Evolutionary conservation across 129 eudicot genomes (phyloP), one percentile per base, ranked within the genome.

Genomic region (Glebionis coronaria): DNA sequence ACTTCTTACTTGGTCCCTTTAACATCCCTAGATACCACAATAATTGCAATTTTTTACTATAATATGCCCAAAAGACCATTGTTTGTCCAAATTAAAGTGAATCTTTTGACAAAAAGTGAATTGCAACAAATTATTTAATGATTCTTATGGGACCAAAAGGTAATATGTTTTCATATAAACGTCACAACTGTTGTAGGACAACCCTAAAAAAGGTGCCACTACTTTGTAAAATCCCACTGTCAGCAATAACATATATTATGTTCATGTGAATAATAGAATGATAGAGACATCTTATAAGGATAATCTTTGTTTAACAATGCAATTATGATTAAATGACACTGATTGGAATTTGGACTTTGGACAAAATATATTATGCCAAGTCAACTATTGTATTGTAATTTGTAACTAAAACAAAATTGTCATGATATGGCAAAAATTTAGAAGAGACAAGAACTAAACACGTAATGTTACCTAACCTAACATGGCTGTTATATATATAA

Each of bases 61-160:
- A 72, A 71, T 40, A 72, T 35, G 42, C 10, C 2, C 42, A 5
- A 8, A 9, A 31, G 40, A 31, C 40, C 40, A 5, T 31, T 6
- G 42, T 40, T 49, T 27, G 28, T 44, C 71, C 56, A 63, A 63
- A 63, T 63, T 73, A 54, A 69, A 53, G 77, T 27, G 31, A 54
- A 46, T 16, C 56, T 59, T 31, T 51, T 18, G 62, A 35, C 25
- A 72, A 28, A 73, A 65, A 59, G 58, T 29, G 57, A 20, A 65
- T 44, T 56, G 19, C 40, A 65, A 55, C 47, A 53, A 54, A 65
- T 59, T 56, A 16, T 56, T 15, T 20, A 31, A 74, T 56, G 60
- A 74, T 74, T 57, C 31, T 46, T 19, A 74, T 65, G 61, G 53
- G 73, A 56, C 72, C 67, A 65, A 57, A 65, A 74, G 52, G 72